Conservation (phyloP, 2,329 filamentous ascomycete genomes). For the Talaromyces sp. region DNA sequence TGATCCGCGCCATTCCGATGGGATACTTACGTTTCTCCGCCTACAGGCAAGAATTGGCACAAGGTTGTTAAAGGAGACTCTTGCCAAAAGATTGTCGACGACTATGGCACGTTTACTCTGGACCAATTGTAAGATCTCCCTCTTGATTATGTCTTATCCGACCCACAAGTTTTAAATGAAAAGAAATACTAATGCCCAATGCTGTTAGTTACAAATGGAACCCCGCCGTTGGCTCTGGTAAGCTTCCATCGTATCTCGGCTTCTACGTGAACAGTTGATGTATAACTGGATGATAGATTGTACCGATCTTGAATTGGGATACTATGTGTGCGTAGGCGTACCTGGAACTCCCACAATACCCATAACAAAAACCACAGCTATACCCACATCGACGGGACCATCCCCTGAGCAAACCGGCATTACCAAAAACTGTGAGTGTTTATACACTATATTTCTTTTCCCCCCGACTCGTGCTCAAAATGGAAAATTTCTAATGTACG, state of each 20-base stretch:
- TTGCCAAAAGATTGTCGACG: background rate
- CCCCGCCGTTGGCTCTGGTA: background rate
- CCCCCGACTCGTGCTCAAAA: background rate
- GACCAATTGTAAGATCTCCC: background rate
- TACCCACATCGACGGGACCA: background rate
- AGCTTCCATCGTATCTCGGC: background rate
- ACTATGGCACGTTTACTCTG: background rate
- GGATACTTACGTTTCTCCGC: background rate
- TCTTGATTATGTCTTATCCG: background rate
- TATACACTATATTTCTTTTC: background rate
- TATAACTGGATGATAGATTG: background rate
- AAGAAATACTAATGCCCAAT: background rate
- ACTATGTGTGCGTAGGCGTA: background rate
- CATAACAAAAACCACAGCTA: background rate
- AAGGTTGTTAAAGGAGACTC: background rate
- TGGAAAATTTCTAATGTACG: background rate
- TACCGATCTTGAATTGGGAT: background rate
- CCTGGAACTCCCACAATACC: background rate
- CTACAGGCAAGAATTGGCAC: background rate
- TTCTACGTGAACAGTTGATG: background rate
- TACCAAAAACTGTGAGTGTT: background rate
- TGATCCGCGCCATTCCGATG: background rate
- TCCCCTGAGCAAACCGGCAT: conserved; percentile 1
- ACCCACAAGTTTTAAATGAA: background rate
- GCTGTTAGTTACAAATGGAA: background rate